Evolutionary conservation across 1,284 basidiomycete genomes (phyloP).

Genomic region (Pyrrhoderma lamaoense): DNA sequence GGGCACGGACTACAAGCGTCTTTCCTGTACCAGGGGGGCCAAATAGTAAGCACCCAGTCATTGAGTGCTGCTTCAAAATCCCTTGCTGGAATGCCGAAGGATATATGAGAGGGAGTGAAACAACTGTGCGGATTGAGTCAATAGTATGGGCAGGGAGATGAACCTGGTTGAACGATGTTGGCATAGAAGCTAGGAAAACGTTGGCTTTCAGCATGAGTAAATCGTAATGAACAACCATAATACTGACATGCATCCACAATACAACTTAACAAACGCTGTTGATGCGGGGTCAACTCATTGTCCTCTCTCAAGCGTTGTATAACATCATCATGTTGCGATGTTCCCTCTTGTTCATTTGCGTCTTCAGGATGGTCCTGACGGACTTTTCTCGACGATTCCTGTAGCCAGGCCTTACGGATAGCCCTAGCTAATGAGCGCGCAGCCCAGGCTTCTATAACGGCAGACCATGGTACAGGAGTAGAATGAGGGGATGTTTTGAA

Average conservation of each 20-base stretch:
- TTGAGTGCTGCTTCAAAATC: slow-evolving; percentile 84
- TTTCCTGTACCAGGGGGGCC: slow-evolving; percentile 92
- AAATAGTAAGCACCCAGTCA: slow-evolving; percentile 83
- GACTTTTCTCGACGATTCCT: slow-evolving; percentile 40
- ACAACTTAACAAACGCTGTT: slow-evolving; percentile 70
- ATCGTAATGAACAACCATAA: slow-evolving; percentile 11
- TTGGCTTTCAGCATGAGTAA: slow-evolving; percentile 7
- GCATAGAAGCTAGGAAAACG: slow-evolving; percentile 47
- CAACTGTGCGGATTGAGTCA: slow-evolving; percentile 84
- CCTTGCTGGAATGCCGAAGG: slow-evolving; percentile 88
- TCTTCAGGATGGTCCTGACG: slow-evolving; percentile 33
- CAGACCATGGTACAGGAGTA: slow-evolving; percentile 56
- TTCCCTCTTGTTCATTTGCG: neutral
- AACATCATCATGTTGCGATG: slow-evolving; percentile 50
- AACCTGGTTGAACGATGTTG: slow-evolving; percentile 83
- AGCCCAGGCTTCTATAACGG: slow-evolving; percentile 56
- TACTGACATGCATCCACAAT: slow-evolving; percentile 72
- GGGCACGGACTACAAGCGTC: slow-evolving; percentile 82
- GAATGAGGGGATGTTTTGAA: slow-evolving; percentile 39
- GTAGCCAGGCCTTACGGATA: slow-evolving; percentile 54
- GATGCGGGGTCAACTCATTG: slow-evolving; percentile 66
- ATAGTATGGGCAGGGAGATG: slow-evolving; percentile 81
- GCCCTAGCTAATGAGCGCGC: slow-evolving; percentile 43
- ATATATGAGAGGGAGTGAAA: slow-evolving; percentile 85
- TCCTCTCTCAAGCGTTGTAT: slow-evolving; percentile 71